phyloP scores from a whole-genome alignment of 768 basidiomycete species.

The Auriculariales sp. region DNA sequence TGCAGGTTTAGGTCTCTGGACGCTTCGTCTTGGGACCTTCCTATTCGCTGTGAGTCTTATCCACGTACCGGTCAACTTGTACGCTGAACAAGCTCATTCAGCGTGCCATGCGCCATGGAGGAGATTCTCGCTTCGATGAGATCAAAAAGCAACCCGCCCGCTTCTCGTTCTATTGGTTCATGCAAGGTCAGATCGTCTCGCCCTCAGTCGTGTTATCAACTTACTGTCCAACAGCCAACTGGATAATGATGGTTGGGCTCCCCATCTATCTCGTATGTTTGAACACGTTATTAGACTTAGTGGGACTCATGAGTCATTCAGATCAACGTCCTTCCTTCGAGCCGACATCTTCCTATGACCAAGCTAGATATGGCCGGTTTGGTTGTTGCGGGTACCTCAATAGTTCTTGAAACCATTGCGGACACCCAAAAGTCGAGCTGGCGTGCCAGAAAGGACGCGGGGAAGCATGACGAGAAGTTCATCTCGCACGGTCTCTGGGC shows the following conservation, averaged over 20 bases:
- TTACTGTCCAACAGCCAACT: slow-evolving; percentile 28
- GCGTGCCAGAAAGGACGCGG: slow-evolving; percentile 41
- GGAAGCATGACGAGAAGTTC: slow-evolving; percentile 57
- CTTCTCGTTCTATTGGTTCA: slow-evolving; percentile 50
- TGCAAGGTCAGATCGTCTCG: slow-evolving; percentile 36
- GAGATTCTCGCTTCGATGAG: slow-evolving; percentile 51
- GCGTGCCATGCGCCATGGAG: slow-evolving; percentile 37
- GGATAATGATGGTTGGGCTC: slow-evolving; percentile 54
- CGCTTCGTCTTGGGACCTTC: slow-evolving; percentile 44
- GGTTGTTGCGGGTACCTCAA: slow-evolving; percentile 38
- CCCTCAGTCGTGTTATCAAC: neutral
- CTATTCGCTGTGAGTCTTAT: slow-evolving; percentile 29
- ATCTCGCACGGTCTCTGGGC: slow-evolving; percentile 56
- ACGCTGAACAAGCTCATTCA: slow-evolving; percentile 6
- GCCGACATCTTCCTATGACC: slow-evolving; percentile 35
- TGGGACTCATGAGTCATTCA: slow-evolving; percentile 7
- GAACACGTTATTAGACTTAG: neutral
- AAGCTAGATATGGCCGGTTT: slow-evolving; percentile 38
- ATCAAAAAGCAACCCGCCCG: slow-evolving; percentile 30
- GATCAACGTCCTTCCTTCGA: slow-evolving; percentile 36
- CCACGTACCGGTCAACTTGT: neutral
- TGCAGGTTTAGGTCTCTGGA: slow-evolving; percentile 46
- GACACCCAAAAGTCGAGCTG: slow-evolving; percentile 53
- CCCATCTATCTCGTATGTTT: slow-evolving; percentile 42
- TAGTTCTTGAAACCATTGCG: slow-evolving; percentile 47